Evolutionary conservation across 164 flowering plant genomes (phyloP).

Genomic region (Macadamia tetraphylla): DNA sequence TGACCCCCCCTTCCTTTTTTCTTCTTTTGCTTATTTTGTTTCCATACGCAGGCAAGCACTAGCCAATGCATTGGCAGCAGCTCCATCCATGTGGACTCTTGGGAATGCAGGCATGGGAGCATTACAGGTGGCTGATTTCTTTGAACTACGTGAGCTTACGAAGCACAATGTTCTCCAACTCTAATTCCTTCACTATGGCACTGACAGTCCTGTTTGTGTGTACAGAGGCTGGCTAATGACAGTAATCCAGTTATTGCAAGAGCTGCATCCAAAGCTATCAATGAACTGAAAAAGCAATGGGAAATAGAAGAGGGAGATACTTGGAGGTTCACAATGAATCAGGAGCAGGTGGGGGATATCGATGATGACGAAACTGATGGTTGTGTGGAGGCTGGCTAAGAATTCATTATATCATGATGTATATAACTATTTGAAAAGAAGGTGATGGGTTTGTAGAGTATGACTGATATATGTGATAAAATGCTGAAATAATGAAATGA

Average conservation of each 20-base stretch:
- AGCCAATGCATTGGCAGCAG: constrained; percentile 89
- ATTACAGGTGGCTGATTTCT: constrained; percentile 49
- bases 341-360: constrained; percentile 18
- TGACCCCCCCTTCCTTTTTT: not conserved
- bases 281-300: constrained; percentile 86
- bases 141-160: not conserved
- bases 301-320: constrained; percentile 89
- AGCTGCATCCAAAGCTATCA: constrained; percentile 79
- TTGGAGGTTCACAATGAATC: constrained; percentile 73
- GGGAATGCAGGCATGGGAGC: constrained; percentile 99
- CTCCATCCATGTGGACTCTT: constrained; percentile 99
- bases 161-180: not conserved
- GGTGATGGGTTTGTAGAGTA: too few species aligned
- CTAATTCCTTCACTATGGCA: not conserved
- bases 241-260: constrained; percentile 81
- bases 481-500: too few species aligned
- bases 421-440: not conserved
- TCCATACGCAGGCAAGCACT: constrained; percentile 60
- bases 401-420: not conserved
- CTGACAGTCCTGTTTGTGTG: constrained; percentile 1
- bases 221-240: constrained; percentile 89
- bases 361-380: constrained; percentile 19
- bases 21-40: not conserved
- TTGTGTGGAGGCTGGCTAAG: constrained; percentile 5
- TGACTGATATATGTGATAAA: too few species aligned